Evolutionary conservation across 768 basidiomycete species (phyloP).

Genomic region (Pulveroboletus sp.): DNA sequence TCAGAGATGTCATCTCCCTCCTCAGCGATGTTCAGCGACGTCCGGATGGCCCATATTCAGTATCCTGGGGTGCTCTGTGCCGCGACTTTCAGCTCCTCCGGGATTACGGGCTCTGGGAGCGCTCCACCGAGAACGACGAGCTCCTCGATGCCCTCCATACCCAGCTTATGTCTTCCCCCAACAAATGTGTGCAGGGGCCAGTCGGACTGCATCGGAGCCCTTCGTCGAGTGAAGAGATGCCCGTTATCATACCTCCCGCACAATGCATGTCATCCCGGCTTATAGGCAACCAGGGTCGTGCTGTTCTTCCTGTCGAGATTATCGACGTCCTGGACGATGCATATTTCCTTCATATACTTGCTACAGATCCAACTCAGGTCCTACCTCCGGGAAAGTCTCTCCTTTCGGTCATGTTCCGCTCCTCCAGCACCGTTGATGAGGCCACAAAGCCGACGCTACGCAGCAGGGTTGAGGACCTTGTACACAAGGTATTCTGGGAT

Average conservation of each 20-base stretch:
- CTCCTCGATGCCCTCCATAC: constrained; percentile 24
- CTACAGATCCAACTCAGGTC: constrained; percentile 52
- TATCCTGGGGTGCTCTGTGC: constrained; percentile 23
- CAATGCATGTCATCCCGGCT: constrained; percentile 13
- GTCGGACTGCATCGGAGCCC: background rate
- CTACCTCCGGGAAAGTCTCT: constrained; percentile 73
- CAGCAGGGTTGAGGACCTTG: constrained; percentile 42
- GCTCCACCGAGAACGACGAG: constrained; percentile 22
- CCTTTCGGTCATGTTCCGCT: constrained; percentile 51
- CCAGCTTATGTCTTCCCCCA: constrained; percentile 10
- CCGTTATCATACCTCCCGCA: constrained; percentile 14
- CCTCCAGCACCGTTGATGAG: constrained; percentile 14
- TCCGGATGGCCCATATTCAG: constrained; percentile 12
- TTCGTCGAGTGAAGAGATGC: constrained; percentile 4
- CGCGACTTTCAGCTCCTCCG: constrained; percentile 20
- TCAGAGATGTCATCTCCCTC: constrained; percentile 18
- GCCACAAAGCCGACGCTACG: constrained; percentile 35
- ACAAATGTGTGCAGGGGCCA: background rate
- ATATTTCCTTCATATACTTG: constrained; percentile 65
- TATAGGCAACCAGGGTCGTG: constrained; percentile 19
- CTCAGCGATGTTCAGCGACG: constrained; percentile 20
- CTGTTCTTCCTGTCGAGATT: constrained; percentile 50
- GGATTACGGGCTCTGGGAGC: constrained; percentile 24
- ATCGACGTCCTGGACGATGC: constrained; percentile 52
- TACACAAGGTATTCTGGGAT: constrained; percentile 70